Percentiles rank a stretch among this genome's conserved stretches.
phyloP scores from a whole-genome alignment of 257 asterid genomes.

The Nicotiana undulata region DNA sequence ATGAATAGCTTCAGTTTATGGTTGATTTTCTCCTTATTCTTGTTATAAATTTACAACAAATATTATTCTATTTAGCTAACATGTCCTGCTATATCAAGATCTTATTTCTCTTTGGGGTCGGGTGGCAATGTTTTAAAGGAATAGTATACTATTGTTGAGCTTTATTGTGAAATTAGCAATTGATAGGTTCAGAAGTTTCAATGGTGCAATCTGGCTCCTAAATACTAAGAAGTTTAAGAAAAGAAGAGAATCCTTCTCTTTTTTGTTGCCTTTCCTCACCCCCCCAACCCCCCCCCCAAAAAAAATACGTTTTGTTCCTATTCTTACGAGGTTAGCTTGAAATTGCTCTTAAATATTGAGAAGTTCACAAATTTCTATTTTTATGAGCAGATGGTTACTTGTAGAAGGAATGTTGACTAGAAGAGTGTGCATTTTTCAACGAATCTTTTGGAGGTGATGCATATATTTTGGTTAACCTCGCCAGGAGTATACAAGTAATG shows the following conservation, averaged over 20 bases:
- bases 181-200: background rate
- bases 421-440: slow-evolving; percentile 15
- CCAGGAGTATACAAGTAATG: background rate
- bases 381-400: slow-evolving; percentile 28
- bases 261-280: background rate
- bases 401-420: slow-evolving; percentile 13
- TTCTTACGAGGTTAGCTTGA: background rate
- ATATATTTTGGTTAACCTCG: background rate
- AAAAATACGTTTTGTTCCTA: background rate
- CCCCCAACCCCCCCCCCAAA: no score
- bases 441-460: background rate
- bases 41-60: background rate
- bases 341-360: background rate
- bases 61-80: background rate
- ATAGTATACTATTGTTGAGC: background rate
- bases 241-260: background rate
- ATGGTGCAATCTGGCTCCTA: background rate
- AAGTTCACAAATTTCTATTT: background rate
- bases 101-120: no score
- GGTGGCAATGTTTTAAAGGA: background rate
- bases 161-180: background rate
- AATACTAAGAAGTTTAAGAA: background rate
- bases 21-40: background rate
- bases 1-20: background rate
- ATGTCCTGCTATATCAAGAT: background rate